phyloP scores from a whole-genome alignment of 495 filamentous ascomycete genomes.

The Trichodelitschia bisporula region DNA sequence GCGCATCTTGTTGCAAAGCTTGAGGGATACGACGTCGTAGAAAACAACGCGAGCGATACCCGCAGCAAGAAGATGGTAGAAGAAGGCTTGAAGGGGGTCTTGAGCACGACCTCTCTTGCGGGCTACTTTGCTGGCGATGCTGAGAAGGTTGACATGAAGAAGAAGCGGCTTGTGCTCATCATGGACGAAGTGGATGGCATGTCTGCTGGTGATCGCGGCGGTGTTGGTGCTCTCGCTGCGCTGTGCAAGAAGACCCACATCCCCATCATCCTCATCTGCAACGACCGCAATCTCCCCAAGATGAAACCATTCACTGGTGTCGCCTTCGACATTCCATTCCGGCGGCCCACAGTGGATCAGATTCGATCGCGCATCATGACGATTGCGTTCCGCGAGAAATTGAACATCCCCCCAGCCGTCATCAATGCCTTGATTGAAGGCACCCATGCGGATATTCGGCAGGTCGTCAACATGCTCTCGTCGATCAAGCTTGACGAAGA shows the following conservation, averaged over 20 bases:
- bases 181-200: conserved; percentile 99
- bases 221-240: conserved; percentile 79
- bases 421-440: conserved; percentile 90
- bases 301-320: conserved; percentile 92
- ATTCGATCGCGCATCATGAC: conserved; percentile 78
- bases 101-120: conserved; percentile 78
- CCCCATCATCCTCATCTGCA: conserved; percentile 93
- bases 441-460: conserved; percentile 80
- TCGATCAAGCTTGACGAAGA: conserved; percentile 70
- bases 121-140: conserved; percentile 79
- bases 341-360: conserved; percentile 67
- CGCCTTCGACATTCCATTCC: conserved; percentile 64
- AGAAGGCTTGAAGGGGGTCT: conserved; percentile 54
- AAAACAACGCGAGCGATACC: conserved; percentile 93
- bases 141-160: conserved; percentile 50
- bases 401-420: conserved; percentile 69
- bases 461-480: conserved; percentile 96
- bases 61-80: conserved; percentile 95
- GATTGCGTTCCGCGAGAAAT: conserved; percentile 72
- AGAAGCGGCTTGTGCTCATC: conserved; percentile 81
- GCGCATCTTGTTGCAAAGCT: conserved; percentile 84
- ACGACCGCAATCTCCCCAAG: conserved; percentile 75
- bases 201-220: conserved; percentile 90
- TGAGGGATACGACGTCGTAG: conserved; percentile 79
- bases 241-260: conserved; percentile 88